Evolutionary conservation across 202 grass and related monocot genomes (phyloP).

Genomic region (Eragrostis tef): DNA sequence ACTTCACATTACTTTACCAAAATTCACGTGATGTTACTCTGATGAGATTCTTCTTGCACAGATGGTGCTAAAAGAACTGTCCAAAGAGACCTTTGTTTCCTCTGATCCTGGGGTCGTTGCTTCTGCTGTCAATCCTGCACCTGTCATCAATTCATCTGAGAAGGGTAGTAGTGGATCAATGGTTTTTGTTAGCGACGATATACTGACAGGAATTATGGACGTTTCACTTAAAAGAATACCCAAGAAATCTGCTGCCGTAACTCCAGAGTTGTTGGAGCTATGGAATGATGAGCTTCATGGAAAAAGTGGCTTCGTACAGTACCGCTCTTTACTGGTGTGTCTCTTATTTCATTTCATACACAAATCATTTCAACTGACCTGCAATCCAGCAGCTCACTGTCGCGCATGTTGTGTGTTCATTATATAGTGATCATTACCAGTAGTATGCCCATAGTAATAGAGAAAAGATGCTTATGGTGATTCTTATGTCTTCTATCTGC

Average conservation of each 20-base stretch:
- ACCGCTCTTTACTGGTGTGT: slow-evolving; percentile 63
- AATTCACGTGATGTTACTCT: neutral
- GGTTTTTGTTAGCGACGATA: slow-evolving; percentile 54
- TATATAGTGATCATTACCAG: neutral
- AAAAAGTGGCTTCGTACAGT: slow-evolving; percentile 58
- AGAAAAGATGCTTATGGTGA: neutral
- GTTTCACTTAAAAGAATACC: slow-evolving; percentile 66
- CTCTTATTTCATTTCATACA: slow-evolving; percentile 19
- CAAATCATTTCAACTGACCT: neutral
- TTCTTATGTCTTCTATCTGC: neutral
- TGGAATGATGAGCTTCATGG: slow-evolving; percentile 66
- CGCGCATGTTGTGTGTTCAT: neutral
- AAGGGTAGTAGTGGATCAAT: slow-evolving; percentile 47
- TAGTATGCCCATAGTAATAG: neutral
- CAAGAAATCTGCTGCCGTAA: slow-evolving; percentile 50
- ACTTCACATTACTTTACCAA: neutral
- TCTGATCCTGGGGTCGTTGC: slow-evolving; percentile 43
- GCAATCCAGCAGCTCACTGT: neutral
- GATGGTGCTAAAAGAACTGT: slow-evolving; percentile 55
- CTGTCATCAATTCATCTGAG: slow-evolving; percentile 28
- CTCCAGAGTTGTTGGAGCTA: slow-evolving; percentile 55
- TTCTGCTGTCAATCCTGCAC: slow-evolving; percentile 40
- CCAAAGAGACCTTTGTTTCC: slow-evolving; percentile 48
- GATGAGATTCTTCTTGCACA: slow-evolving; percentile 35
- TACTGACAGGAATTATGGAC: slow-evolving; percentile 58